Conservation (phyloP, 345 rosid species). For the Lepidium africanum region DNA sequence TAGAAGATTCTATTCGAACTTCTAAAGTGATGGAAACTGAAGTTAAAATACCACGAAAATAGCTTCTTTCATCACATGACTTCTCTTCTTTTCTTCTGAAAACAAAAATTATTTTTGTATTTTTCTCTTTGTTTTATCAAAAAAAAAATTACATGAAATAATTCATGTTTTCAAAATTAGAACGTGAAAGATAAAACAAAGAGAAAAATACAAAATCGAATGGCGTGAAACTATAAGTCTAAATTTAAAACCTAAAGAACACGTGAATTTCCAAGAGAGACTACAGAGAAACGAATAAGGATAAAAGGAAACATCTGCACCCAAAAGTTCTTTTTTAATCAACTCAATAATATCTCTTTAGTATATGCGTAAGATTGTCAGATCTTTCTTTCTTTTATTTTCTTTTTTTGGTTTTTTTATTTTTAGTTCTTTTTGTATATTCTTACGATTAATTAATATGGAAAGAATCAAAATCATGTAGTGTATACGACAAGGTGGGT, state of each 20-base stretch:
- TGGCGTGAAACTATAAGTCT: conserved; percentile 31
- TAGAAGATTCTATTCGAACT: conserved; percentile 28
- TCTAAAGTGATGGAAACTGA: conserved; percentile 16
- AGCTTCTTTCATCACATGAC: conserved; percentile 17
- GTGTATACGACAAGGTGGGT: conserved; percentile 28
- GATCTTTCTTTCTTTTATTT: neutral
- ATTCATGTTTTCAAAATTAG: conserved; percentile 14
- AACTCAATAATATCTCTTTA: neutral
- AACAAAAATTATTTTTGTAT: neutral
- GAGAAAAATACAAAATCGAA: conserved; percentile 26
- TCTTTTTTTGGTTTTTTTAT: neutral
- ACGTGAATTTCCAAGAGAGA: conserved; percentile 31
- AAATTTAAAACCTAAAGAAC: conserved; percentile 13
- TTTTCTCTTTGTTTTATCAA: too few species aligned
- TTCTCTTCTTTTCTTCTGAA: conserved; percentile 10
- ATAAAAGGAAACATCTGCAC: conserved; percentile 31
- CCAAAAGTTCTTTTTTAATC: conserved; percentile 28
- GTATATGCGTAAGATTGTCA: conserved; percentile 2
- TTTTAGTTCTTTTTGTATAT: neutral
- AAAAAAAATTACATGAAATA: neutral
- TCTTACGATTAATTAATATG: neutral
- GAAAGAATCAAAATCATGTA: conserved; percentile 22
- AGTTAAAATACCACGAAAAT: conserved; percentile 16
- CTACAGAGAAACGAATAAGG: conserved; percentile 22
- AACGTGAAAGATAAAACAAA: conserved; percentile 29